These are phyloP conservation scores for Usnea hakonensis DNA, from an alignment of 495 filamentous ascomycete genomes.

Conservation along the genomic window DNA sequence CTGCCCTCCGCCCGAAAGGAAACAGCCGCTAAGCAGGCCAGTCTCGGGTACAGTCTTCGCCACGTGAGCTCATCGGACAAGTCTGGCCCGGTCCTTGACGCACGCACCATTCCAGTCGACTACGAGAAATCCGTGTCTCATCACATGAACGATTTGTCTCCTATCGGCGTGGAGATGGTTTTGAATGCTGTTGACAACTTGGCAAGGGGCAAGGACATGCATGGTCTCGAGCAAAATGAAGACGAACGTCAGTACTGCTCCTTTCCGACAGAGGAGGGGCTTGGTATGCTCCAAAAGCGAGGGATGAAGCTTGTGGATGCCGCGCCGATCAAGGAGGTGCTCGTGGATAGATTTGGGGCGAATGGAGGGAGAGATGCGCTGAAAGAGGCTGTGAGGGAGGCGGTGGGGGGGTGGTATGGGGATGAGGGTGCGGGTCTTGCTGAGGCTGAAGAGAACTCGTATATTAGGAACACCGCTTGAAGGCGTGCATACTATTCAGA, in stretches of 20 bases:
- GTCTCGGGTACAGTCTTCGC: neutral
- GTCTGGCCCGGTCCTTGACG: neutral
- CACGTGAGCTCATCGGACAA: neutral
- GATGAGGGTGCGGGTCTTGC: too few species aligned
- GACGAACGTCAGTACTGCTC: neutral
- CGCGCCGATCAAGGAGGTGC: neutral
- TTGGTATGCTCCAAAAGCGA: neutral
- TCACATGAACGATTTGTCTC: neutral
- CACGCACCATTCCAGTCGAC: neutral
- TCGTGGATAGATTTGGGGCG: neutral
- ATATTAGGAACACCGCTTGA: too few species aligned
- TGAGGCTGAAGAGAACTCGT: too few species aligned
- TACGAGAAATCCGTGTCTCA: neutral
- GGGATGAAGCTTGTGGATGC: neutral
- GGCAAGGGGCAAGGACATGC: neutral
- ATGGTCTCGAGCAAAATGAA: neutral
- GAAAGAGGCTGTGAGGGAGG: neutral
- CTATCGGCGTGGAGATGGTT: neutral
- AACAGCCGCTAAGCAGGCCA: neutral
- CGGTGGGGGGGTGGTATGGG: neutral
- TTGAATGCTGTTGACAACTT: neutral
- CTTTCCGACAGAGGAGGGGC: neutral
- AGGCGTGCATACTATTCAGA: too few species aligned
- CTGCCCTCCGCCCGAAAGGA: neutral
- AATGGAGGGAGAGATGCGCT: neutral